These are phyloP conservation scores for Phytophthora capsici DNA, from an alignment of 352 stramenopile species.

Conservation along the genomic window DNA sequence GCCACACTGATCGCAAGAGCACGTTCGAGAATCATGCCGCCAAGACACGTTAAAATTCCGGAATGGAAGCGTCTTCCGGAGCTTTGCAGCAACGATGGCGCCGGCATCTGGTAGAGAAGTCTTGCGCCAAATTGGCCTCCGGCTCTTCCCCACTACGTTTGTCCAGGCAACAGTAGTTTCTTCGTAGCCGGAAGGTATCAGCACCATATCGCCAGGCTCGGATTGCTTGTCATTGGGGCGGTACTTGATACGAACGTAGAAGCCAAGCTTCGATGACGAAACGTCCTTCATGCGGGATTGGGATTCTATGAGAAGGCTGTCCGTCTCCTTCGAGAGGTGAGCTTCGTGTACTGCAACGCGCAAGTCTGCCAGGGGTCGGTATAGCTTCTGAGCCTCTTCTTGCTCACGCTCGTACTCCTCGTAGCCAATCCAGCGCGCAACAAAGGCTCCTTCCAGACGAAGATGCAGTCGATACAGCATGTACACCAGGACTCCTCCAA, in stretches of 20 bases:
- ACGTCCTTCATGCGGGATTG: slow-evolving; percentile 71
- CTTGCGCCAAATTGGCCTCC: slow-evolving; percentile 58
- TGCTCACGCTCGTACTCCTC: slow-evolving; percentile 77
- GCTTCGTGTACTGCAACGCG: slow-evolving; percentile 81
- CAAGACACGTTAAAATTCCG: slow-evolving; percentile 85
- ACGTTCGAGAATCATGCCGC: slow-evolving; percentile 58
- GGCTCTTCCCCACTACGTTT: slow-evolving; percentile 67
- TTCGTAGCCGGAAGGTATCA: slow-evolving; percentile 70
- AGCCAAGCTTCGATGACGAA: slow-evolving; percentile 62
- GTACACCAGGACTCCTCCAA: slow-evolving; percentile 66
- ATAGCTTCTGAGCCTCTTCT: slow-evolving; percentile 74
- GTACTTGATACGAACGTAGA: slow-evolving; percentile 83
- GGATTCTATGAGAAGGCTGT: slow-evolving; percentile 64
- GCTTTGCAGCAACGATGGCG: slow-evolving; percentile 46
- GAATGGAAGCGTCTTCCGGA: slow-evolving; percentile 70
- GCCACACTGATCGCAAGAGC: slow-evolving; percentile 59
- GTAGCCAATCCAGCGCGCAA: slow-evolving; percentile 80
- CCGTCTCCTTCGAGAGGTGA: slow-evolving; percentile 52
- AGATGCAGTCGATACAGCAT: slow-evolving; percentile 82
- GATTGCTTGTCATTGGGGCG: slow-evolving; percentile 77
- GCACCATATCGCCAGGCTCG: slow-evolving; percentile 55
- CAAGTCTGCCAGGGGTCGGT: slow-evolving; percentile 76
- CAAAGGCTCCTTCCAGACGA: slow-evolving; percentile 69
- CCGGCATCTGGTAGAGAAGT: slow-evolving; percentile 29
- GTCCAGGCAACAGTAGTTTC: slow-evolving; percentile 80